Percentiles rank a stretch among this genome's conserved stretches.
phyloP scores from a whole-genome alignment of 176 grass and related monocot genomes.

The Rhynchospora pubera region DNA sequence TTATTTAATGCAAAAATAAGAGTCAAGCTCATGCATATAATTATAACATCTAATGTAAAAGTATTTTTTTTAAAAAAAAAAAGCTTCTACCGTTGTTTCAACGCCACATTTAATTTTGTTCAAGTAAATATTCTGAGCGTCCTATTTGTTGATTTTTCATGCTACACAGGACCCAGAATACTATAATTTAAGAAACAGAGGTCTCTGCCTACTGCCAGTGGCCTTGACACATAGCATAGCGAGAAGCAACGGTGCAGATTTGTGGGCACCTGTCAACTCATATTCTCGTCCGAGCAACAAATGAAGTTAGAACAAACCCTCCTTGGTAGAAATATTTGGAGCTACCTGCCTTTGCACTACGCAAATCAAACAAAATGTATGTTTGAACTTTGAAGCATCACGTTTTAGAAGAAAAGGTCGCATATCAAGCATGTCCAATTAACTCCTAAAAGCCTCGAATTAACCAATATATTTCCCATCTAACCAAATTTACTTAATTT shows the following conservation, averaged over 20 bases:
- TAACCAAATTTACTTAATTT: conserved; percentile 5
- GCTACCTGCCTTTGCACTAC: background rate
- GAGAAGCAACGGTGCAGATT: conserved; percentile 93
- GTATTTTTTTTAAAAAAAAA: no score
- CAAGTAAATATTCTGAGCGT: background rate
- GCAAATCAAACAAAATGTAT: background rate
- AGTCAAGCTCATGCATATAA: no score
- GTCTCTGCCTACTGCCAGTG: conserved; percentile 84
- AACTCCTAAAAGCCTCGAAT: background rate
- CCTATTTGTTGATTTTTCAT: background rate
- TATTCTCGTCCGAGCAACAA: conserved; percentile 24
- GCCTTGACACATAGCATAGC: conserved; percentile 50
- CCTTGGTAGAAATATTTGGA: background rate
- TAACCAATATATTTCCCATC: conserved; percentile 28
- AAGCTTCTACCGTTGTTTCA: background rate
- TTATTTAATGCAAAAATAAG: no score
- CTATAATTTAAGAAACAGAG: conserved; percentile 69
- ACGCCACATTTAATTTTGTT: background rate
- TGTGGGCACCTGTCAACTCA: conserved; percentile 86
- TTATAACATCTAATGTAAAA: no score
- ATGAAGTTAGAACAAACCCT: background rate
- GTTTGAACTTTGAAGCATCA: conserved; percentile 13
- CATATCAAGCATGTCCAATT: background rate
- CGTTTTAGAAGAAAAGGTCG: conserved; percentile 15
- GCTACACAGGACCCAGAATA: conserved; percentile 48